Conservation (phyloP, 2,329 filamentous ascomycete species). For the Paecilomyces variotii region DNA sequence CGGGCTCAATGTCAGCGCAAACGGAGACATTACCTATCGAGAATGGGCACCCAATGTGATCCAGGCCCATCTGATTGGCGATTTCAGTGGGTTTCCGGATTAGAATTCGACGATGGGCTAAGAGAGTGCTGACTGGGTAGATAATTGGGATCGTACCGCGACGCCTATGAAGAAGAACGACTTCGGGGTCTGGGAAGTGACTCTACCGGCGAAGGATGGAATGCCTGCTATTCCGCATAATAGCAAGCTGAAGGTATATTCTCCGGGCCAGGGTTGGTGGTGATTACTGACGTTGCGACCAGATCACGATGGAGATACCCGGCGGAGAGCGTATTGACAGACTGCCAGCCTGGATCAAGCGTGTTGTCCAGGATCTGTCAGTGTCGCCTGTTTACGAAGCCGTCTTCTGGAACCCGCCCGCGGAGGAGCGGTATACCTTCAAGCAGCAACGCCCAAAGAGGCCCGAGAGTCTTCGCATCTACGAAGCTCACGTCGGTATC, state of each 20-base stretch:
- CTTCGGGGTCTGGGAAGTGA: conserved; percentile 82
- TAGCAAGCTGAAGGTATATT: conserved; percentile 81
- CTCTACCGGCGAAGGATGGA: conserved; percentile 64
- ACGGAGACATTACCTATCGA: conserved; percentile 81
- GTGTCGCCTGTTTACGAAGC: conserved; percentile 92
- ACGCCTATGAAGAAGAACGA: conserved; percentile 80
- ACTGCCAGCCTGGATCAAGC: conserved; percentile 92
- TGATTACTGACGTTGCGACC: neutral
- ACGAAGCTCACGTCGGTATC: conserved; percentile 98
- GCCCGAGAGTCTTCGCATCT: conserved; percentile 79
- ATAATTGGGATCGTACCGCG: conserved; percentile 76
- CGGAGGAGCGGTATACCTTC: conserved; percentile 68
- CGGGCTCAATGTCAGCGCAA: conserved; percentile 71
- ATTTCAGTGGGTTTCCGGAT: conserved; percentile 64
- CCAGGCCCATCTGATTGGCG: conserved; percentile 78
- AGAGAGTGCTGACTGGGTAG: conserved; percentile 38
- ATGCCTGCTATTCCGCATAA: conserved; percentile 78
- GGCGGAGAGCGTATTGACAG: conserved; percentile 76
- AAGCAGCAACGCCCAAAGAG: conserved; percentile 76
- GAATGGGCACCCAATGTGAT: conserved; percentile 94
- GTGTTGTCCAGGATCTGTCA: conserved; percentile 84
- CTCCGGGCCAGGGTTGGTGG: neutral
- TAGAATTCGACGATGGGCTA: conserved; percentile 1
- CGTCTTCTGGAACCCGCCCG: conserved; percentile 91
- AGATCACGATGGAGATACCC: conserved; percentile 79